Conservation (phyloP, 2,329 filamentous ascomycete species). For the Scedosporium aurantiacum region DNA sequence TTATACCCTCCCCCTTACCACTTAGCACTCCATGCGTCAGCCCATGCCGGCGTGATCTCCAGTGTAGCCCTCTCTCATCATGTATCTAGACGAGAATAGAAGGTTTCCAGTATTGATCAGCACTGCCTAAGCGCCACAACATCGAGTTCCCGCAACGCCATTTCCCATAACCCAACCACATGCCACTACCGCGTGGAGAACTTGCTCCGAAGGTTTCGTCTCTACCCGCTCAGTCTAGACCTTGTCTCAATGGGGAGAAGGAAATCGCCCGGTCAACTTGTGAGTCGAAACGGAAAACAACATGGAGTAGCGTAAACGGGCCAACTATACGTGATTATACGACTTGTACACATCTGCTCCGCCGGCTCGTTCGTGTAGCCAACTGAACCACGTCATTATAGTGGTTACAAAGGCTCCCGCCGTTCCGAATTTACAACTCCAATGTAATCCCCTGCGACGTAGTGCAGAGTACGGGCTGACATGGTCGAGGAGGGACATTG, state of each 20-base stretch:
- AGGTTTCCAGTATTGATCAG: too few relatives aligned
- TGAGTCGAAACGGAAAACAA: not conserved
- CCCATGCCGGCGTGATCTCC: not conserved
- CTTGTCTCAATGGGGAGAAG: too few relatives aligned
- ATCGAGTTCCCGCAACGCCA: too few relatives aligned
- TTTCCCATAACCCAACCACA: too few relatives aligned
- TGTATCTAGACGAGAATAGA: too few relatives aligned
- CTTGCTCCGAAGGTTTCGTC: too few relatives aligned
- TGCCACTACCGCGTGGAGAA: too few relatives aligned
- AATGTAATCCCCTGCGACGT: not conserved
- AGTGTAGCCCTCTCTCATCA: too few relatives aligned
- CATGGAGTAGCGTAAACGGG: not conserved
- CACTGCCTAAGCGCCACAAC: too few relatives aligned
- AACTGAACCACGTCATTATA: not conserved
- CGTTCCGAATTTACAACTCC: not conserved
- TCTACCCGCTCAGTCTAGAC: too few relatives aligned
- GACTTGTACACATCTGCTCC: not conserved
- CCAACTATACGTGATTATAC: too few relatives aligned
- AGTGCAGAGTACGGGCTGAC: not conserved
- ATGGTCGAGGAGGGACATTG: not conserved
- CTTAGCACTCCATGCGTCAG: not conserved
- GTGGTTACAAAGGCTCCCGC: not conserved
- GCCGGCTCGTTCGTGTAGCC: not conserved
- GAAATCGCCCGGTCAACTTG: too few relatives aligned
- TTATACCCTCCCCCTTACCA: not conserved